Base-by-base conservation (phyloP, 257 asterid genomes). In the Hygrophila difformis region DNA sequence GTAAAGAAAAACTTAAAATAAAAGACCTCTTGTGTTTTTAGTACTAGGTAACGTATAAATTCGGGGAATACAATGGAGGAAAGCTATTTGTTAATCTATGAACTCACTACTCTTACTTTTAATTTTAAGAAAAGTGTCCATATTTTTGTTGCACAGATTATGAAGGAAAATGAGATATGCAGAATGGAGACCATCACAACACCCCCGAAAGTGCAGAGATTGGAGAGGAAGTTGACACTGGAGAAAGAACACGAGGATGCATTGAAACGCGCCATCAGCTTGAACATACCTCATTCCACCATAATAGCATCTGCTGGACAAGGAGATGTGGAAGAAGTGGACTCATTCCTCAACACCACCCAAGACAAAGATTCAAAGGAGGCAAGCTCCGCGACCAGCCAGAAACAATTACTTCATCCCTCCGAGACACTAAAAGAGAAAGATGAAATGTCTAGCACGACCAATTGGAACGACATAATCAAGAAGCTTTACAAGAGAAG, bases 171-270 rank as follows among this genome's bases (percentile, higher is more conserved):
- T 48, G 39, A 71, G 64, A 82, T 69, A 59, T 57, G 18, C 3
- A 63, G 66, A 39, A 38, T 53, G 37, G 65, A 63, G 43, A 55
- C 81, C 18, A 50, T 63, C 20, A 82, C 77, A 10, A 64, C 76
- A 8, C 84, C 96, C 1, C 98, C 96, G 9, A 50, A 44, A 39
- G 80, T 67, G 44, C 86, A 72, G 66, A 82, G 64, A 61, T 51
- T 89, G 13, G 75, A 61, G 17, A 75, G 96, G 68, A 55, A 67
- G 68, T 61, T 55, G 48, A 82, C 96, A 2, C 38, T 85, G 19
- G 87, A 85, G 62, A 75, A 77, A 49, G 98, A 89, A 72, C 98
- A 89, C 78, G 75, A 74, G 60, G 94, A 79, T 52, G 98, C 98
- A 20, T 39, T 89, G 51, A 82, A 89, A 59, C 79, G 96, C 66